Evolutionary conservation across 139 green algal genomes (phyloP), one percentile per base, ranked within the genome.

Genomic region (Chlorella sp.): DNA sequence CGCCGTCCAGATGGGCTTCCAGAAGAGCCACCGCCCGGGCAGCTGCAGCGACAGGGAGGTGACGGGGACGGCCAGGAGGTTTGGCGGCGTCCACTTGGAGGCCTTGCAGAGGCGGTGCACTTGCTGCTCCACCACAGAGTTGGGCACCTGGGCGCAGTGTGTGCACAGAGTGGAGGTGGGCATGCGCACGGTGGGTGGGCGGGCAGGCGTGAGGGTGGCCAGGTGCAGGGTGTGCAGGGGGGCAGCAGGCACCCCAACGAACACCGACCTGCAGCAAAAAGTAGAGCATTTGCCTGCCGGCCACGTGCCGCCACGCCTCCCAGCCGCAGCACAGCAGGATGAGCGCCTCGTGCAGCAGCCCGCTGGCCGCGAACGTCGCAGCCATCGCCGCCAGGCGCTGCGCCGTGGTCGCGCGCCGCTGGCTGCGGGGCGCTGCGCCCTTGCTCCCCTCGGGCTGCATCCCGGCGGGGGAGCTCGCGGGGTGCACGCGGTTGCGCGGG

Each of bases 281-380:
- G 76, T 75, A 82, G 0, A 63, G 4, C 31, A 66, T 76, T 65
- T 82, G 76, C 59, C 55, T 31, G 5, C 71, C 76, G 27, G 75
- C 55, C 36, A 67, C 35, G 5, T 42, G 50, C 1, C 17, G 2
- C 26, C 14, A 26, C 4, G 26, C 50, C 31, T 31, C 3, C 61
- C 74, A 62, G 10, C 76, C 76, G 6, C 66, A 75, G 67, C 76
- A 77, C 22, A 74, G 29, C n/a, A 66, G 31, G 42, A 82, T 59
- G 42, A 82, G 42, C 36, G 75, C 27, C 76, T 82, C 76, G 35
- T 81, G 76, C 70, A 81, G 74, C 0, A 74, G 23, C 17, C 76
- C 76, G 35, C 76, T 81, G 31, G 77, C 65, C 3, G 34, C 24
- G 34, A 80, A 80, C 24, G 75, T 76, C 26, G 69, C 70, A 0